Conservation (phyloP, 1,284 basidiomycete species). For the Marasmius sp. region DNA sequence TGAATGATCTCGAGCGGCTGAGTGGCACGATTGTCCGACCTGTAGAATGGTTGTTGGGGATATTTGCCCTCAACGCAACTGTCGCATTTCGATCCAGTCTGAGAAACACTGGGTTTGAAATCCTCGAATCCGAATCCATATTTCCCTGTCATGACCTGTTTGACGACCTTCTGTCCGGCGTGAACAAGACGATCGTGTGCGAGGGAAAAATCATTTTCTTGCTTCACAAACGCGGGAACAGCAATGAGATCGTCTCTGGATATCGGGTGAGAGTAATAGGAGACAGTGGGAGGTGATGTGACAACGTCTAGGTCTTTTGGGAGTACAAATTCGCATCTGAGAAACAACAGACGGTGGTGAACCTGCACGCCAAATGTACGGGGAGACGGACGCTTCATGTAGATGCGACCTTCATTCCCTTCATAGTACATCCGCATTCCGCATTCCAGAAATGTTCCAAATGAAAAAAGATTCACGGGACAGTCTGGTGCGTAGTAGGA, state of each 20-base stretch:
- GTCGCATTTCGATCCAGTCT: background rate
- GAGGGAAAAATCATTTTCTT: background rate
- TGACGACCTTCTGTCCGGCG: background rate
- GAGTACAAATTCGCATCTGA: background rate
- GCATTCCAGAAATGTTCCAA: background rate
- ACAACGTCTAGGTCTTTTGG: too few relatives aligned
- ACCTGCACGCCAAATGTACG: background rate
- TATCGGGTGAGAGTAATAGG: too few relatives aligned
- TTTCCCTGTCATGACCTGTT: background rate
- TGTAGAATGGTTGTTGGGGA: background rate
- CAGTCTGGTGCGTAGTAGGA: background rate
- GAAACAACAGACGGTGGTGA: background rate
- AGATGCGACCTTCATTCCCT: background rate
- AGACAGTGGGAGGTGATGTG: too few relatives aligned
- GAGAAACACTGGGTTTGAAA: background rate
- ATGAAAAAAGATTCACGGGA: background rate
- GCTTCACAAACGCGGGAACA: background rate
- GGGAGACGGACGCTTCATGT: background rate
- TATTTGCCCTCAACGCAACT: background rate
- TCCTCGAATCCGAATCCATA: background rate
- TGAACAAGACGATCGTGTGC: background rate
- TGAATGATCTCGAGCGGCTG: background rate
- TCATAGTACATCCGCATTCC: background rate
- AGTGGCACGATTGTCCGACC: background rate
- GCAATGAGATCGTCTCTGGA: background rate